A percentile compares a stretch with the other conserved stretches of the same genome.
Conservation (phyloP, 805 yeast species). For the Lipomyces spencermartinsiae region DNA sequence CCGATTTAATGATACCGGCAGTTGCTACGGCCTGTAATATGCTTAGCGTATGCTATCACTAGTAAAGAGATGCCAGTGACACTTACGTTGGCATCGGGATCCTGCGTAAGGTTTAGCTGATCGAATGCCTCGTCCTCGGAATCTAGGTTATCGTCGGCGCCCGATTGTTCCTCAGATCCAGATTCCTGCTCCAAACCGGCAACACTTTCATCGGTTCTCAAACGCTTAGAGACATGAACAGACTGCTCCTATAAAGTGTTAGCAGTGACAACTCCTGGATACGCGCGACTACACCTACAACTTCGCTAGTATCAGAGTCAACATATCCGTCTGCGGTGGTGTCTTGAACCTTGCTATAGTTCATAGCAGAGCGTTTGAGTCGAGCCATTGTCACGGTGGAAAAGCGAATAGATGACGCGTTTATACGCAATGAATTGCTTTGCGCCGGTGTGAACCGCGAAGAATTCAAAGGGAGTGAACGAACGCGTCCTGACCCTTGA, state of each 20-base stretch:
- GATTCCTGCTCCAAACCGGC: neutral
- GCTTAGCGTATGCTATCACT: neutral
- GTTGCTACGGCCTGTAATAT: conserved; percentile 20
- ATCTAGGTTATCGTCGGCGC: neutral
- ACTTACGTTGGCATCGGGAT: neutral
- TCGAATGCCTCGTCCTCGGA: conserved; percentile 2
- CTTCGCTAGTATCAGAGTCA: neutral
- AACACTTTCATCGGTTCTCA: neutral
- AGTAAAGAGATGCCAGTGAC: neutral
- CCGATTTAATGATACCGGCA: conserved; percentile 67
- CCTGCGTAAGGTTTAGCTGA: neutral
- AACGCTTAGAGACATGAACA: neutral
- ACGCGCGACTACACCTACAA: neutral
- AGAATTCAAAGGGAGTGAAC: neutral
- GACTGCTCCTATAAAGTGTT: neutral
- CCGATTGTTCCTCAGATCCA: neutral
- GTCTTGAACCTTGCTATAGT: neutral
- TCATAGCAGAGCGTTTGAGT: neutral
- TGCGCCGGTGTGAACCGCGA: neutral
- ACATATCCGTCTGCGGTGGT: neutral
- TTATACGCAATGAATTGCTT: neutral
- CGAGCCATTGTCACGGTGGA: neutral
- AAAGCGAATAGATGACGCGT: neutral
- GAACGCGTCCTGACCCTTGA: neutral
- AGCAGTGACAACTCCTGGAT: neutral